Evolutionary conservation across 1,139 yeast species (phyloP).

Genomic region (Meyerozyma carpophila): DNA sequence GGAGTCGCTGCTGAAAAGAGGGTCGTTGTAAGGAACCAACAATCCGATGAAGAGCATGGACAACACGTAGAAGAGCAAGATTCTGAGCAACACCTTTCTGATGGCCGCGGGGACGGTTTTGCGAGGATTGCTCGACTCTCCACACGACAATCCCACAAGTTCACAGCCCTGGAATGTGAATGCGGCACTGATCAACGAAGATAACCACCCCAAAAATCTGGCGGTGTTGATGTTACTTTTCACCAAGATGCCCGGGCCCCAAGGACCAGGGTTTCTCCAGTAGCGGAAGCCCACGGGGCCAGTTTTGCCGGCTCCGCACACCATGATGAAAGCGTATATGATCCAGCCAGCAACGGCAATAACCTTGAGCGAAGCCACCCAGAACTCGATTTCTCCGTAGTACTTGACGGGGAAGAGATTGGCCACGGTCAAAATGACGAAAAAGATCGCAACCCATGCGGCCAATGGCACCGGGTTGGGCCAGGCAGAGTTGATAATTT

Average conservation of each 20-base stretch:
- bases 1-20: slow-evolving; percentile 21
- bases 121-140: slow-evolving; percentile 81
- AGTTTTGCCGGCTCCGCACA: slow-evolving; percentile 64
- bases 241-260: slow-evolving; percentile 57
- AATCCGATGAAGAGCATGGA: slow-evolving; percentile 79
- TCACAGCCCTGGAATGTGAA: slow-evolving; percentile 82
- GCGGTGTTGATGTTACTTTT: slow-evolving; percentile 39
- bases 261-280: slow-evolving; percentile 93
- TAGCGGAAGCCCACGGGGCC: slow-evolving; percentile 81
- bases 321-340: slow-evolving; percentile 61
- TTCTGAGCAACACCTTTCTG: slow-evolving; percentile 75
- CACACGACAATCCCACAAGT: slow-evolving; percentile 82
- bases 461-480: slow-evolving; percentile 66
- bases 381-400: slow-evolving; percentile 64
- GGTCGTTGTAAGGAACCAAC: slow-evolving; percentile 74
- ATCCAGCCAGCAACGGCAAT: slow-evolving; percentile 69
- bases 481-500: slow-evolving; percentile 67
- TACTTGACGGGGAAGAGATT: slow-evolving; percentile 59
- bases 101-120: slow-evolving; percentile 81
- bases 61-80: slow-evolving; percentile 72
- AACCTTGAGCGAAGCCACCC: slow-evolving; percentile 60
- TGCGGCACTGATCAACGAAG: slow-evolving; percentile 60
- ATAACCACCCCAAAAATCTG: slow-evolving; percentile 62
- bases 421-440: slow-evolving; percentile 43
- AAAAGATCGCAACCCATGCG: slow-evolving; percentile 73